Percentiles rank a stretch among this genome's conserved stretches.
phyloP scores from a whole-genome alignment of 495 filamentous ascomycete species.

The Aspergillus bertholletiae region DNA sequence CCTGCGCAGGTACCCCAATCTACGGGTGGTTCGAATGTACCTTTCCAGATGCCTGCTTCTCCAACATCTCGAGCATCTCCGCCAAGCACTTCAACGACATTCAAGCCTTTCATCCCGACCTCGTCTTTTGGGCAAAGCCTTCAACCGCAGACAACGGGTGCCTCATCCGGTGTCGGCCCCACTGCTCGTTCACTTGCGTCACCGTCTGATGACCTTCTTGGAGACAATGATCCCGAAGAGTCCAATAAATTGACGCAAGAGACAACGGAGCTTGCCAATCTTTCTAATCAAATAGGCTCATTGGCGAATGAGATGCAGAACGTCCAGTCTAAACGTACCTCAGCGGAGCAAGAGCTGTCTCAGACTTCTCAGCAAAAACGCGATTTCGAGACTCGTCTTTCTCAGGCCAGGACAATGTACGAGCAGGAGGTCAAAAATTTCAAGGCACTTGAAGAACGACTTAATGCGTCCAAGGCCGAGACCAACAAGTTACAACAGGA shows the following conservation, averaged over 20 bases:
- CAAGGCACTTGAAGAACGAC: slow-evolving; percentile 76
- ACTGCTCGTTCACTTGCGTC: slow-evolving; percentile 47
- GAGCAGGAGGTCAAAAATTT: slow-evolving; percentile 89
- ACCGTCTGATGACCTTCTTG: slow-evolving; percentile 84
- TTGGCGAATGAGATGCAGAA: slow-evolving; percentile 91
- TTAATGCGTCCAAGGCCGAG: slow-evolving; percentile 69
- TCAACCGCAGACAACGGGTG: slow-evolving; percentile 73
- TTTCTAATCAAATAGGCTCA: slow-evolving; percentile 90
- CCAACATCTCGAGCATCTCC: slow-evolving; percentile 36
- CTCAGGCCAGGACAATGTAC: slow-evolving; percentile 80
- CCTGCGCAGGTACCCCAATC: slow-evolving; percentile 62
- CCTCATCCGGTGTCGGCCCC: slow-evolving; percentile 47
- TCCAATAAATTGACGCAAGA: slow-evolving; percentile 83
- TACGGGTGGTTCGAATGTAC: slow-evolving; percentile 62
- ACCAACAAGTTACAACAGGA: slow-evolving; percentile 81
- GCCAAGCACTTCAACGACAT: slow-evolving; percentile 46
- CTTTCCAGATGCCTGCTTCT: slow-evolving; percentile 39
- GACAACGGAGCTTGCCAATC: slow-evolving; percentile 89
- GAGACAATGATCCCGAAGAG: slow-evolving; percentile 86
- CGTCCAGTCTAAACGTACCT: slow-evolving; percentile 72
- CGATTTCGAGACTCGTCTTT: slow-evolving; percentile 82
- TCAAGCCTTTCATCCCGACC: slow-evolving; percentile 88
- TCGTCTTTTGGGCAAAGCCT: slow-evolving; percentile 87
- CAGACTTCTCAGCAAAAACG: slow-evolving; percentile 80
- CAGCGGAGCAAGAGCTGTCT: slow-evolving; percentile 74